Evolutionary conservation across 2,329 filamentous ascomycete genomes (phyloP).

Genomic region (Akanthomyces dipterigenus): DNA sequence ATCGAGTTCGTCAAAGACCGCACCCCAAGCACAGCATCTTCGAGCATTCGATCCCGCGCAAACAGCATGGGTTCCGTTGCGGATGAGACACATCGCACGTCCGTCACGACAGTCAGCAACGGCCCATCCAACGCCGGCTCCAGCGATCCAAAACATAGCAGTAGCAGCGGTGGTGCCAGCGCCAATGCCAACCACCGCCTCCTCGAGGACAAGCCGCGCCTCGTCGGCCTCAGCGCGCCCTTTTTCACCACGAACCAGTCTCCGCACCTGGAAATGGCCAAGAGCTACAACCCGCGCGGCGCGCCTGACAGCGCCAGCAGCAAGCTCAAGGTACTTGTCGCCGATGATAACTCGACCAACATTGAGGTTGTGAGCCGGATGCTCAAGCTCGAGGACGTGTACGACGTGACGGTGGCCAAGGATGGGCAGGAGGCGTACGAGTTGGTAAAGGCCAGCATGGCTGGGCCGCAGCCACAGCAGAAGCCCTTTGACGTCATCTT

Average conservation of each 20-base stretch:
- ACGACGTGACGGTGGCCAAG: constrained; percentile 82
- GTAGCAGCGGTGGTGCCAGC: neutral
- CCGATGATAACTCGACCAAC: constrained; percentile 60
- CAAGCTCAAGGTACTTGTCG: constrained; percentile 73
- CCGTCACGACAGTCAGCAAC: constrained; percentile 10
- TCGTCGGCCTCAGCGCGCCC: constrained; percentile 75
- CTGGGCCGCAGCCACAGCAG: constrained; percentile 41
- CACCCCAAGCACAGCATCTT: constrained; percentile 25
- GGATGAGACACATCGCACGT: neutral
- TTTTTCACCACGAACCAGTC: constrained; percentile 56
- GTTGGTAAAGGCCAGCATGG: constrained; percentile 73
- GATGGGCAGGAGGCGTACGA: constrained; percentile 85
- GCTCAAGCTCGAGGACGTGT: constrained; percentile 69
- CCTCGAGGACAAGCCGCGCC: constrained; percentile 53
- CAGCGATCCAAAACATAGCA: neutral
- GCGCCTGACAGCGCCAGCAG: constrained; percentile 16
- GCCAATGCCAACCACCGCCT: constrained; percentile 14
- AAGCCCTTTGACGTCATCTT: constrained; percentile 80
- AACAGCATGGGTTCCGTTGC: constrained; percentile 35
- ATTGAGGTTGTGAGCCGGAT: constrained; percentile 54
- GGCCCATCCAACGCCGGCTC: neutral
- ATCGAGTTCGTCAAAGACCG: constrained; percentile 68
- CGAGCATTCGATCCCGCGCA: constrained; percentile 31
- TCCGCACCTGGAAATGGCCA: neutral
- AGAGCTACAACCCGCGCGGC: neutral